Percentiles rank a stretch among this genome's conserved stretches.
phyloP scores from a whole-genome alignment of 495 filamentous ascomycete genomes.

The Aspergillus leporis region DNA sequence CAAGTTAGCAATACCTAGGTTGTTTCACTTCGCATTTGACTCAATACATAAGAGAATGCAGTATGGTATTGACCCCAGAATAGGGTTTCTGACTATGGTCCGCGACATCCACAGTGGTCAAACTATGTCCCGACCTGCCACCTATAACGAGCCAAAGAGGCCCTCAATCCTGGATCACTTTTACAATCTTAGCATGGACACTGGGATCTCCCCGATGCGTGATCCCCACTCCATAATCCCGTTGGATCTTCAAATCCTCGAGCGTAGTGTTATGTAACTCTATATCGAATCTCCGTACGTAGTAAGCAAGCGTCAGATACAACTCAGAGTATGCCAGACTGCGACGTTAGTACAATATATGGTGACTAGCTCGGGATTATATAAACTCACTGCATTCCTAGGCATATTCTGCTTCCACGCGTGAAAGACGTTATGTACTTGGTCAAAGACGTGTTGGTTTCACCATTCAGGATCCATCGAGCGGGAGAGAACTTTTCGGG shows the following conservation, averaged over 20 bases:
- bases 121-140: too few relatives aligned
- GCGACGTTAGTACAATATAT: background rate
- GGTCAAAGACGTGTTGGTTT: conserved; percentile 24
- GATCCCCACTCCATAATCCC: background rate
- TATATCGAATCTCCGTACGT: conserved; percentile 33
- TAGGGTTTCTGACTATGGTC: too few relatives aligned
- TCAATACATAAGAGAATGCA: too few relatives aligned
- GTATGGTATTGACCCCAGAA: too few relatives aligned
- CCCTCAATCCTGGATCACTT: background rate
- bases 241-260: conserved; percentile 19
- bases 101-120: too few relatives aligned
- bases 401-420: conserved; percentile 45
- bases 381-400: conserved; percentile 49
- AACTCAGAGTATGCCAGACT: conserved; percentile 34
- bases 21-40: too few relatives aligned
- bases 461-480: conserved; percentile 44
- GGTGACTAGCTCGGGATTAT: background rate
- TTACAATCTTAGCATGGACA: background rate
- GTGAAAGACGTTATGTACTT: conserved; percentile 45
- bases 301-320: conserved; percentile 27
- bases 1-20: too few relatives aligned
- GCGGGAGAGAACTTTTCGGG: conserved; percentile 48
- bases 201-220: background rate
- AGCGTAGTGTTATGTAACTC: conserved; percentile 28
- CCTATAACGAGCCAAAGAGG: too few relatives aligned